Percentiles rank a stretch among this genome's conserved stretches.
Conservation (phyloP, 2,329 filamentous ascomycete species). For the Phialocephala subalpina region DNA sequence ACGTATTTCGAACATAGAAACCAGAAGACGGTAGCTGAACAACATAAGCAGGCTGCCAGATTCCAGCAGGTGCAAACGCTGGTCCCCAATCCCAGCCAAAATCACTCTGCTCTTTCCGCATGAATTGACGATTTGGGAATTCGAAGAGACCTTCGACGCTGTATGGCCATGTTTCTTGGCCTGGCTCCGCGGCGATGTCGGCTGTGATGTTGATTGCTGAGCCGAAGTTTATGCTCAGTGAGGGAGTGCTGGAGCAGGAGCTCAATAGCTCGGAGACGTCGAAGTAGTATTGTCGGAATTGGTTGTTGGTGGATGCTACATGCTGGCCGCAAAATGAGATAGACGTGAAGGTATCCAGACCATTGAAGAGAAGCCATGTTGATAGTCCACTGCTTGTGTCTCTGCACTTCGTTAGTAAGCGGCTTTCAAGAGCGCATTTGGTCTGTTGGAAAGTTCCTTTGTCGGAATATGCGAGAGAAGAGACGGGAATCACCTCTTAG, state of each 20-base stretch:
- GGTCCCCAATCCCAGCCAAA: constrained; percentile 73
- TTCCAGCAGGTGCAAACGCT: constrained; percentile 67
- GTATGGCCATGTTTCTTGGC: constrained; percentile 54
- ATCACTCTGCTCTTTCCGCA: constrained; percentile 68
- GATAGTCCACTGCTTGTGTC: constrained; percentile 44
- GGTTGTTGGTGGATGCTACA: constrained; percentile 66
- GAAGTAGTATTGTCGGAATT: constrained; percentile 69
- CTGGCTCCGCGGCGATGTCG: constrained; percentile 55
- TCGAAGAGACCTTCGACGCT: constrained; percentile 58
- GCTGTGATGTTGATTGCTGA: constrained; percentile 62
- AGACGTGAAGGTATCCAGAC: constrained; percentile 66
- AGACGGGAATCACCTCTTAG: neutral
- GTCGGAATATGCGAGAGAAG: neutral
- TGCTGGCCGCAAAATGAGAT: constrained; percentile 61
- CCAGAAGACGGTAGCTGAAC: constrained; percentile 56
- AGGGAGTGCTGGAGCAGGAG: constrained; percentile 49
- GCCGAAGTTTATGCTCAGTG: constrained; percentile 62
- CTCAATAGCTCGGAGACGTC: constrained; percentile 58
- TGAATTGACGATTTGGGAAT: constrained; percentile 61
- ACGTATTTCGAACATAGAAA: constrained; percentile 58
- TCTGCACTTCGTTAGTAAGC: constrained; percentile 28
- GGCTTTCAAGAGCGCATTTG: constrained; percentile 2
- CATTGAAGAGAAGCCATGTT: constrained; percentile 67
- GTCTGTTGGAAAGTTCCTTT: neutral
- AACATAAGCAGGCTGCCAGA: constrained; percentile 66